A percentile compares a stretch with the other conserved stretches of the same genome.
These are phyloP conservation scores for Magnusiomyces starmeri DNA, from an alignment of 1,139 yeast genomes.

Conservation along the genomic window DNA sequence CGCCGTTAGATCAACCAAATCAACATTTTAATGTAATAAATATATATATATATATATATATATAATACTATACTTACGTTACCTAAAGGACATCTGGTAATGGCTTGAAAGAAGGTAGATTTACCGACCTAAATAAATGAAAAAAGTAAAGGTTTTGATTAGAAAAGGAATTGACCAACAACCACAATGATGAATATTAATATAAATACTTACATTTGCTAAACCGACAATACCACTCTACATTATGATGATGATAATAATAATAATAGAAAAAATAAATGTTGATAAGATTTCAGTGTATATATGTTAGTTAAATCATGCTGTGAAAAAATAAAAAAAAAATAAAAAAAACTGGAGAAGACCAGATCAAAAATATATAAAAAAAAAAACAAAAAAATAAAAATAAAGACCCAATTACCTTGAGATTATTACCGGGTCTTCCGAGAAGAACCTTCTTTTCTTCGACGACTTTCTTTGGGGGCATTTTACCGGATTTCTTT, in stretches of 20 bases:
- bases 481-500: constrained; percentile 46
- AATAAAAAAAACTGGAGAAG: no score
- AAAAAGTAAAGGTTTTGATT: background rate
- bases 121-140: constrained; percentile 56
- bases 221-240: constrained; percentile 90
- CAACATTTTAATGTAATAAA: no score
- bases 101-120: constrained; percentile 64
- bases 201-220: constrained; percentile 48
- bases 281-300: background rate
- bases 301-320: background rate
- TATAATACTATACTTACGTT: constrained; percentile 46
- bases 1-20: background rate
- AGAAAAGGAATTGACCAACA: background rate
- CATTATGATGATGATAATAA: background rate
- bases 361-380: background rate
- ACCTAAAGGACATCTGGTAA: constrained; percentile 87
- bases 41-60: no score
- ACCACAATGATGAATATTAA: background rate
- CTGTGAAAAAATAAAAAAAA: background rate
- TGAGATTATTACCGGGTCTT: constrained; percentile 78
- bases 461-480: constrained; percentile 88
- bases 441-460: constrained; percentile 90
- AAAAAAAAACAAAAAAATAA: background rate
- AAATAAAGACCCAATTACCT: constrained; percentile 15
- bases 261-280: background rate